Conservation (phyloP, 2,329 filamentous ascomycete species). For the Aspergillus fischeri region DNA sequence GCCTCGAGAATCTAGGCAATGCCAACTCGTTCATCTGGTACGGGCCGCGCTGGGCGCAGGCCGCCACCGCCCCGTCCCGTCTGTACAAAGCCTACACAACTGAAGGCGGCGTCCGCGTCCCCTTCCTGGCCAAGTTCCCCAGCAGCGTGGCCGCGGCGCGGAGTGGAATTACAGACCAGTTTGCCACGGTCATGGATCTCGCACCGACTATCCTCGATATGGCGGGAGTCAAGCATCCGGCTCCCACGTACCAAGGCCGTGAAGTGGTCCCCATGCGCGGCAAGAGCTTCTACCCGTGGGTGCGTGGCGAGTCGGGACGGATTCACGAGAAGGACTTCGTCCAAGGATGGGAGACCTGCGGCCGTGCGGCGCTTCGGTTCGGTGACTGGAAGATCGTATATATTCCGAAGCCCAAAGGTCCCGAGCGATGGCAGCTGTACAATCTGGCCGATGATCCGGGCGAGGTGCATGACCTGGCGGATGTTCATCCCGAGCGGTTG, state of each 20-base stretch:
- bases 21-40: slow-evolving; percentile 59
- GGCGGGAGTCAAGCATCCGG: slow-evolving; percentile 47
- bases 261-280: slow-evolving; percentile 52
- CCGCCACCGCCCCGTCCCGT: slow-evolving; percentile 49
- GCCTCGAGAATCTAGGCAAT: slow-evolving; percentile 55
- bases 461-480: slow-evolving; percentile 46
- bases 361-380: slow-evolving; percentile 51
- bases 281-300: slow-evolving; percentile 44
- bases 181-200: slow-evolving; percentile 53
- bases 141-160: slow-evolving; percentile 17
- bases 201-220: slow-evolving; percentile 44
- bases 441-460: slow-evolving; percentile 51
- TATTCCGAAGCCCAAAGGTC: slow-evolving; percentile 53
- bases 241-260: slow-evolving; percentile 49
- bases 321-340: slow-evolving; percentile 52
- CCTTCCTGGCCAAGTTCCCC: slow-evolving; percentile 48
- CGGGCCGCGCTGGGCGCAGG: slow-evolving; percentile 54
- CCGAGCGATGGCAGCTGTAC: slow-evolving; percentile 56
- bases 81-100: slow-evolving; percentile 49
- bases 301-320: slow-evolving; percentile 27
- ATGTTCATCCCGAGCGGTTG: slow-evolving; percentile 42
- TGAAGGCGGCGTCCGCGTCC: slow-evolving; percentile 51
- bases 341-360: slow-evolving; percentile 55
- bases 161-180: slow-evolving; percentile 46
- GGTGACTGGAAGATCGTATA: slow-evolving; percentile 57